Percentiles rank a stretch among this genome's conserved stretches.
Evolutionary conservation across 1,139 yeast genomes (phyloP).

Genomic region (Pichia sp.): DNA sequence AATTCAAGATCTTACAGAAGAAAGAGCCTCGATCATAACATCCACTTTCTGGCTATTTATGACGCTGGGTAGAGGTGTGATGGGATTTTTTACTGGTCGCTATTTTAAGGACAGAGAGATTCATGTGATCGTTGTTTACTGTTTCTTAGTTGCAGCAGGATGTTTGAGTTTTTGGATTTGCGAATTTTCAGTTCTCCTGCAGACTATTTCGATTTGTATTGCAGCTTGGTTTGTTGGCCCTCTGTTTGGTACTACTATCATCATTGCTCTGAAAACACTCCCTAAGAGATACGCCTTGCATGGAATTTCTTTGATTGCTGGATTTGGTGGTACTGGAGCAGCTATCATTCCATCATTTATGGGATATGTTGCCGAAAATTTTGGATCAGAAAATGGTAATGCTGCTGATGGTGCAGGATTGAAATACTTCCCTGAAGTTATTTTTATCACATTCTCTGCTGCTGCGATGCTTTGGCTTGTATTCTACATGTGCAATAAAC

Average conservation of each 20-base stretch:
- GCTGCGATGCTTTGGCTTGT: slow-evolving; percentile 27
- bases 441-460: slow-evolving; percentile 21
- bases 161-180: slow-evolving; percentile 25
- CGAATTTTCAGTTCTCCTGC: slow-evolving; percentile 21
- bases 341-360: slow-evolving; percentile 65
- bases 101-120: slow-evolving; percentile 45
- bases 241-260: slow-evolving; percentile 70
- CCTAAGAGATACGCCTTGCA: slow-evolving; percentile 61
- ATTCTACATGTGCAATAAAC: slow-evolving; percentile 25
- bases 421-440: slow-evolving; percentile 29
- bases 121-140: slow-evolving; percentile 45
- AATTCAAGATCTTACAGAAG: slow-evolving; percentile 44
- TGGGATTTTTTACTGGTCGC: slow-evolving; percentile 61
- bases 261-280: slow-evolving; percentile 57
- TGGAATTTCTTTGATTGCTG: slow-evolving; percentile 73
- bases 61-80: slow-evolving; percentile 54
- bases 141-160: slow-evolving; percentile 26
- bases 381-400: slow-evolving; percentile 19
- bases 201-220: slow-evolving; percentile 43
- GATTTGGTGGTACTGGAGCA: slow-evolving; percentile 78
- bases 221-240: slow-evolving; percentile 78
- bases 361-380: slow-evolving; percentile 39
- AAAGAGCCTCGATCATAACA: slow-evolving; percentile 54
- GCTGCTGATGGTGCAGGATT: slow-evolving; percentile 28
- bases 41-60: slow-evolving; percentile 65